Percentiles rank a stretch among this genome's conserved stretches.
Evolutionary conservation across 2,329 filamentous ascomycete species (phyloP).

Genomic region (Pseudopithomyces chartarum): DNA sequence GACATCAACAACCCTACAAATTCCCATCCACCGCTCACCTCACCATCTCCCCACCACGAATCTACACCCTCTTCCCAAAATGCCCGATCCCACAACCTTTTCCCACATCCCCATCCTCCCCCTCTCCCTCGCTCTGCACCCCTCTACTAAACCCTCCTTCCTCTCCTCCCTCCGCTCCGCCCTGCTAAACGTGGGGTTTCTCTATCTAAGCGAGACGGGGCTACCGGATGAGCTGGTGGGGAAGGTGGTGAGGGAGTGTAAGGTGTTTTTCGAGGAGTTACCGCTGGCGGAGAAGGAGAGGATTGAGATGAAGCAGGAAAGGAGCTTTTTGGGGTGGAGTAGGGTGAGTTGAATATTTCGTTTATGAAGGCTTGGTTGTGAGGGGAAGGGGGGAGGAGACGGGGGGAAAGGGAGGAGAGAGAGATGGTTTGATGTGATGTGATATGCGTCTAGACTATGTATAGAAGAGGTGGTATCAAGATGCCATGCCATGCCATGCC

Average conservation of each 20-base stretch:
- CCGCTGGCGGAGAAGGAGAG: slow-evolving; percentile 74
- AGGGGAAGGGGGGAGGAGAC: background rate
- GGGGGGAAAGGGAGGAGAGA: background rate
- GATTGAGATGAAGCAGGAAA: slow-evolving; percentile 58
- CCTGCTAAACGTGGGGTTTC: slow-evolving; percentile 83
- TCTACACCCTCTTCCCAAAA: background rate
- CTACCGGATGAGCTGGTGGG: slow-evolving; percentile 65
- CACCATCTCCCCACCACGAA: background rate
- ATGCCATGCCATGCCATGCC: background rate
- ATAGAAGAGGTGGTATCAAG: background rate
- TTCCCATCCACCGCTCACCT: too few relatives aligned
- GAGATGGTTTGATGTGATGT: background rate
- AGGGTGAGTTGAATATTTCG: slow-evolving; percentile 40
- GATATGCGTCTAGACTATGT: background rate
- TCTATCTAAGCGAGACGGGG: slow-evolving; percentile 78
- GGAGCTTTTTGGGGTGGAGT: slow-evolving; percentile 54
- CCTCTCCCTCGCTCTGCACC: slow-evolving; percentile 67
- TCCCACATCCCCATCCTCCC: slow-evolving; percentile 73
- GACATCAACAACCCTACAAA: too few relatives aligned
- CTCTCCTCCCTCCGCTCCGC: slow-evolving; percentile 73
- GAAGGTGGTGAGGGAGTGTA: slow-evolving; percentile 69
- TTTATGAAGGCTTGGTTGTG: background rate
- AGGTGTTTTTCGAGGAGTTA: slow-evolving; percentile 73
- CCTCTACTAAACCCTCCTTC: slow-evolving; percentile 74
- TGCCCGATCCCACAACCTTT: background rate